Evolutionary conservation across 805 yeast species (phyloP), one percentile per base, ranked within the genome.

Genomic region (Lipomyces lipofer): DNA sequence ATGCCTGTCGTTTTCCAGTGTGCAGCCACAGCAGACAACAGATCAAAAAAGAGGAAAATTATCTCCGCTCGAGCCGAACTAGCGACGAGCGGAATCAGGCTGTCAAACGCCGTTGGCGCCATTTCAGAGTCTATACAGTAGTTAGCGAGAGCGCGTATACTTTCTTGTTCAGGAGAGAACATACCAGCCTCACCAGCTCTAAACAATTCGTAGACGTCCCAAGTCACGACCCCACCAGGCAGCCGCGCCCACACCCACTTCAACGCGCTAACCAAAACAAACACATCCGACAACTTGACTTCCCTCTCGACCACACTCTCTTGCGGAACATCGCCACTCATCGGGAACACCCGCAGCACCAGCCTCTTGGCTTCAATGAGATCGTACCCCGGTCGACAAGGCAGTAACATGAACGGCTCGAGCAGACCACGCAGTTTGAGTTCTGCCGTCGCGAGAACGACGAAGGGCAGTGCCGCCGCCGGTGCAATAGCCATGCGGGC

Each of bases 191-290:
- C 96, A 47, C 79, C 73, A 21, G 78, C 73, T 61, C 78, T 83
- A 67, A 85, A 90, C 52, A 83, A 81, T 24, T 82, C 74, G 68
- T 90, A 90, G 0, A 88, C 82, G 51, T 84, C 85, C 95, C 96
- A 89, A 0, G 96, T 94, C 42, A 90, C 82, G 28, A 90, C 77
- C 60, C 90, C 88, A 56, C 81, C 79, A 52, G 84, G 85, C 19
- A 91, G 70, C 54, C 97, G 75, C 56, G 91, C 81, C 97, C 97
- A 90, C 43, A 88, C 74, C 71, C 87, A 90, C 67, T 88, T 89
- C 55, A 90, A 73, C 1, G 85, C 85, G 52, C 88, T 79, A 33
- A 86, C 81, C 38, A 90, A 71, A 1, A 53, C 63, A 43, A 80
- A 84, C 52, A 82, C 88, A 60, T 87, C 89, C 0, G 84, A 76